Percentiles rank a stretch among this genome's conserved stretches.
Conservation (phyloP, 108 stramenopile genomes). For the Cylindrotheca closterium region DNA sequence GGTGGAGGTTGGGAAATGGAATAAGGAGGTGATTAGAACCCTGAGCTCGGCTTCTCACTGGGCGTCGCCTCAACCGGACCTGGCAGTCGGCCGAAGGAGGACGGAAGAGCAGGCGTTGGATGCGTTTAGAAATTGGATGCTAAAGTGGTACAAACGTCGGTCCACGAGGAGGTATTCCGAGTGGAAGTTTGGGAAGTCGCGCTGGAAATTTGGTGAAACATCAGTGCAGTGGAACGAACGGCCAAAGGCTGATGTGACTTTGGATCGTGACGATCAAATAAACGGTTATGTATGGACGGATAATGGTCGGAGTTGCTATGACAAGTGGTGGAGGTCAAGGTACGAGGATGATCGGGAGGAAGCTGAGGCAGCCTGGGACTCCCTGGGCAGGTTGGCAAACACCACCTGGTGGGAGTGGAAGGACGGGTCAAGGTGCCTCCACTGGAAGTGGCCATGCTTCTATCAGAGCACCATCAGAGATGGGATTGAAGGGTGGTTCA, state of each 20-base stretch:
- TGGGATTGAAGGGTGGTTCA: slow-evolving; percentile 12
- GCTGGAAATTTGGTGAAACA: not conserved
- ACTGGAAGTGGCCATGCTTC: slow-evolving; percentile 35
- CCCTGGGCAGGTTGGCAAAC: not conserved
- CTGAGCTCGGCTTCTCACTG: not conserved
- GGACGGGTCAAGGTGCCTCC: slow-evolving; percentile 25
- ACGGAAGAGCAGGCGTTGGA: too few relatives aligned
- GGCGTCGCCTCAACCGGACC: too few relatives aligned
- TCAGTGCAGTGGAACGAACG: too few relatives aligned
- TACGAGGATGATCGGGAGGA: not conserved
- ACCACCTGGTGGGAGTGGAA: slow-evolving; percentile 41
- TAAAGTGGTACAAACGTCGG: too few relatives aligned
- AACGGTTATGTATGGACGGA: not conserved
- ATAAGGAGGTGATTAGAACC: not conserved
- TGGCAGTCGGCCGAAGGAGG: too few relatives aligned
- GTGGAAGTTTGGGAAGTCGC: not conserved
- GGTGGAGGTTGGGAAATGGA: not conserved
- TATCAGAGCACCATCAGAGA: slow-evolving; percentile 15
- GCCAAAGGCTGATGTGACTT: too few relatives aligned
- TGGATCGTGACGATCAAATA: too few relatives aligned
- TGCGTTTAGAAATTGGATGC: too few relatives aligned
- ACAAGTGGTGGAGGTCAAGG: not conserved
- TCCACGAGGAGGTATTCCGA: not conserved
- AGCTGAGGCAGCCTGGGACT: slow-evolving; percentile 11
- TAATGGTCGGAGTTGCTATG: not conserved